Evolutionary conservation across 768 basidiomycete genomes (phyloP).

Genomic region (Leccinum rimulosum): DNA sequence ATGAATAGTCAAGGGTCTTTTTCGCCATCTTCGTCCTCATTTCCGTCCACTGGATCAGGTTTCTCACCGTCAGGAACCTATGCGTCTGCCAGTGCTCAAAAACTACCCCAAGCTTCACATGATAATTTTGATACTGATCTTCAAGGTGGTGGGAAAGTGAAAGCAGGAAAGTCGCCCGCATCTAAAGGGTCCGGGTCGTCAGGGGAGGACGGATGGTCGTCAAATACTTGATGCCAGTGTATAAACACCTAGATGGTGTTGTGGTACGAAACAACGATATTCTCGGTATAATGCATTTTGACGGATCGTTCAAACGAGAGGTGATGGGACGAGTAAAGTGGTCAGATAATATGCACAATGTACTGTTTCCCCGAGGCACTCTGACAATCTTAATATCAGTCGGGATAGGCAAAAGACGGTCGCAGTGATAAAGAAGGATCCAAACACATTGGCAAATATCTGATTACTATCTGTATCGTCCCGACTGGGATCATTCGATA

Average conservation of each 20-base stretch:
- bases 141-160: conserved; percentile 4
- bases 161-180: conserved; percentile 11
- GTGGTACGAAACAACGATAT: background rate
- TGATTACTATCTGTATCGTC: too few relatives aligned
- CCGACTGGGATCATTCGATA: too few relatives aligned
- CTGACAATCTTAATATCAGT: background rate
- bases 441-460: too few relatives aligned
- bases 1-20: conserved; percentile 18
- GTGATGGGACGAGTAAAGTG: background rate
- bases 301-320: background rate
- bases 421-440: too few relatives aligned
- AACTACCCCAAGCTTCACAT: conserved; percentile 5
- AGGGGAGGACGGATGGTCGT: conserved; percentile 18
- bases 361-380: background rate
- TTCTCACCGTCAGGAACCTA: conserved; percentile 15
- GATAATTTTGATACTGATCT: conserved; percentile 8
- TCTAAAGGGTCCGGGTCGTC: conserved; percentile 9
- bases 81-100: conserved; percentile 13
- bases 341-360: background rate
- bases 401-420: too few relatives aligned
- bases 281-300: background rate
- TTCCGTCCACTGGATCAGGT: conserved; percentile 9
- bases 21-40: conserved; percentile 15
- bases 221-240: conserved; percentile 9
- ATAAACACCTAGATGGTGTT: background rate